Conservation (phyloP, 2,329 filamentous ascomycete species). For the Paecilomyces fulvus region DNA sequence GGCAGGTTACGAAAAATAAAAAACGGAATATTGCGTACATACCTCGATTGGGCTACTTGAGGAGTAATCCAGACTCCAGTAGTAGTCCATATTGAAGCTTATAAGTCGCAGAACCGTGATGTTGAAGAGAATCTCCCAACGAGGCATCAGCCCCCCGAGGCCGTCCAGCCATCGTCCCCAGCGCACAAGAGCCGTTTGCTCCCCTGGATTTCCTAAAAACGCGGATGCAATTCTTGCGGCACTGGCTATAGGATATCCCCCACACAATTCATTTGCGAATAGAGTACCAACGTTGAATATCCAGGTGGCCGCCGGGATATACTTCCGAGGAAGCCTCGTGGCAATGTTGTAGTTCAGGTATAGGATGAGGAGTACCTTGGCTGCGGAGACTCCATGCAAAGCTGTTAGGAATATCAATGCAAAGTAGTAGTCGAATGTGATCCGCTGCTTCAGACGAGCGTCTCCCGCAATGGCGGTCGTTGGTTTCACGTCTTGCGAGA, state of each 20-base stretch:
- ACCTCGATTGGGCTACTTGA: conserved; percentile 71
- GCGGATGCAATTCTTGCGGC: conserved; percentile 47
- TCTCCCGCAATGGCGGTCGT: conserved; percentile 36
- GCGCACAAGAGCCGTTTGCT: conserved; percentile 41
- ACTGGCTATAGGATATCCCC: conserved; percentile 64
- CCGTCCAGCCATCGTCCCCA: conserved; percentile 69
- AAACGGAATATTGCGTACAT: conserved; percentile 26
- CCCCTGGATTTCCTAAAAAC: conserved; percentile 15
- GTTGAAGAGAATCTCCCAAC: conserved; percentile 98
- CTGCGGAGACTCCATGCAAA: conserved; percentile 74
- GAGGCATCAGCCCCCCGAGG: conserved; percentile 71
- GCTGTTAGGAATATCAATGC: conserved; percentile 68
- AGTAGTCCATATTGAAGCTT: conserved; percentile 95
- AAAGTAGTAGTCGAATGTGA: conserved; percentile 76
- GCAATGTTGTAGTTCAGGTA: conserved; percentile 74
- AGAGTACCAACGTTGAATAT: conserved; percentile 76
- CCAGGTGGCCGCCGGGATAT: conserved; percentile 74
- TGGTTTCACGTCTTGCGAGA: conserved; percentile 3
- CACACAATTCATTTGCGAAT: conserved; percentile 79
- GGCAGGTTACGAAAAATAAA: not conserved
- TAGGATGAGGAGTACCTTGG: conserved; percentile 76
- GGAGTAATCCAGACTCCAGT: conserved; percentile 71
- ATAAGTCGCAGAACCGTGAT: conserved; percentile 85
- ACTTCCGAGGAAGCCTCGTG: conserved; percentile 59
- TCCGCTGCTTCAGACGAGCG: conserved; percentile 57